Conservation (phyloP, 768 basidiomycete species). For the Russula compacta region DNA sequence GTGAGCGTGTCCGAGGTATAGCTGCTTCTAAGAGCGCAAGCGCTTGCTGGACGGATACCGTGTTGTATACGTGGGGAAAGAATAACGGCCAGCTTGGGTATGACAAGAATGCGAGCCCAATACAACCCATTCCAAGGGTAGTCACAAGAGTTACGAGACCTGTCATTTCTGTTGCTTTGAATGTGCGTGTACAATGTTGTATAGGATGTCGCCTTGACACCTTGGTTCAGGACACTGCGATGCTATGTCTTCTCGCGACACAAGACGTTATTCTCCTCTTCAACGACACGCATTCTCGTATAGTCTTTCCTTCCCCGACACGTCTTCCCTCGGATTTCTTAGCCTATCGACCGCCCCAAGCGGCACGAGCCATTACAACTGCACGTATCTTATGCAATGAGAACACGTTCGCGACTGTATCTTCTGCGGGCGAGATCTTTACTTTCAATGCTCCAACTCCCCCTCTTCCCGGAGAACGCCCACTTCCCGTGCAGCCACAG, state of each 20-base stretch:
- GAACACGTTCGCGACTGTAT: conserved; percentile 72
- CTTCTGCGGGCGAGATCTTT: conserved; percentile 85
- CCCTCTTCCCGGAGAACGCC: conserved; percentile 27
- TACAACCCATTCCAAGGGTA: conserved; percentile 69
- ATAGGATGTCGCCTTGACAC: background rate
- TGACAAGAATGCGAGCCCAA: conserved; percentile 60
- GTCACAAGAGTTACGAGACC: conserved; percentile 69
- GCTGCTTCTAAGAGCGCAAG: conserved; percentile 83
- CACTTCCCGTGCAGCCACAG: conserved; percentile 58
- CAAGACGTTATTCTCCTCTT: conserved; percentile 79
- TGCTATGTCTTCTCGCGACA: conserved; percentile 71
- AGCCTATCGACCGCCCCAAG: conserved; percentile 77
- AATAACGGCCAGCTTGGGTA: conserved; percentile 92
- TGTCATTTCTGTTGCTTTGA: conserved; percentile 64
- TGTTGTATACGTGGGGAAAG: conserved; percentile 86
- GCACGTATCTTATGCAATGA: conserved; percentile 74
- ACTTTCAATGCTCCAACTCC: conserved; percentile 46
- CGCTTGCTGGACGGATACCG: conserved; percentile 71
- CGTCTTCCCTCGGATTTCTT: conserved; percentile 32
- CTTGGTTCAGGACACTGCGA: conserved; percentile 57
- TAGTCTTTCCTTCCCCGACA: conserved; percentile 62
- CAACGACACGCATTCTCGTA: conserved; percentile 65
- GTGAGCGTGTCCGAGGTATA: conserved; percentile 69
- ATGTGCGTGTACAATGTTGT: conserved; percentile 37
- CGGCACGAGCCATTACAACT: conserved; percentile 59